Percentiles rank a stretch among this genome's conserved stretches.
These are phyloP conservation scores for Hypoxylon perforatum DNA, from an alignment of 495 filamentous ascomycete genomes.

Conservation along the genomic window DNA sequence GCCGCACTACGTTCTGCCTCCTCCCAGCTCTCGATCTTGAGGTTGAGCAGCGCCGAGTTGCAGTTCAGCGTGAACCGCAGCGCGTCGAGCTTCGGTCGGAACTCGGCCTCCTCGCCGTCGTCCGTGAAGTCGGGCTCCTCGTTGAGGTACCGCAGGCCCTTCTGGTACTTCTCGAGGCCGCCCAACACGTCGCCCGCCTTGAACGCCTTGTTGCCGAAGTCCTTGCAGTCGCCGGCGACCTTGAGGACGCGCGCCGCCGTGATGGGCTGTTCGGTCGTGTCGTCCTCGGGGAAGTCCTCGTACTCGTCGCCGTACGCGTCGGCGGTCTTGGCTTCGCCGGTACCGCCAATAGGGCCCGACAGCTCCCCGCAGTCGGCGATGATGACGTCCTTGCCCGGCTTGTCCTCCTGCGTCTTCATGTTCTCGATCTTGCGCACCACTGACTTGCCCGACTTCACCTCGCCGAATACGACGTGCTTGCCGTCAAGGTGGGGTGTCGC, in stretches of 20 bases:
- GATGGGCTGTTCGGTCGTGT: slow-evolving; percentile 60
- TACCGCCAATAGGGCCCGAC: slow-evolving; percentile 71
- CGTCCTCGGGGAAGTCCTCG: slow-evolving; percentile 96
- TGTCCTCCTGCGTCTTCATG: slow-evolving; percentile 81
- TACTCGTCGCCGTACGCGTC: slow-evolving; percentile 91
- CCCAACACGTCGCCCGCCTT: slow-evolving; percentile 75
- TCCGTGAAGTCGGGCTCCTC: slow-evolving; percentile 75
- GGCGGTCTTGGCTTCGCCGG: slow-evolving; percentile 68
- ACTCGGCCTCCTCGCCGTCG: slow-evolving; percentile 74
- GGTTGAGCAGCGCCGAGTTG: slow-evolving; percentile 81
- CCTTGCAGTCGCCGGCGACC: slow-evolving; percentile 90
- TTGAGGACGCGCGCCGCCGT: slow-evolving; percentile 74
- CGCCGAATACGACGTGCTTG: slow-evolving; percentile 98
- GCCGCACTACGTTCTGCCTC: slow-evolving; percentile 76
- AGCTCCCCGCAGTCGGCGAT: slow-evolving; percentile 92
- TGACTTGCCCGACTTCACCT: slow-evolving; percentile 92
- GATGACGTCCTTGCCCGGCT: slow-evolving; percentile 76
- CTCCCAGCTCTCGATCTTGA: slow-evolving; percentile 78
- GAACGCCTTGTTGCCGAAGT: slow-evolving; percentile 91
- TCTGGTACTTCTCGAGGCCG: slow-evolving; percentile 95
- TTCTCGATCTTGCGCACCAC: slow-evolving; percentile 92
- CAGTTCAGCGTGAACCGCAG: slow-evolving; percentile 81
- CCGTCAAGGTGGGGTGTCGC: slow-evolving; percentile 91
- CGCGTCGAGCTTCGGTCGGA: slow-evolving; percentile 71
- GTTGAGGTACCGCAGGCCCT: slow-evolving; percentile 93